Base-by-base conservation (phyloP, 768 basidiomycete species). In the Pulveroboletus sp. region DNA sequence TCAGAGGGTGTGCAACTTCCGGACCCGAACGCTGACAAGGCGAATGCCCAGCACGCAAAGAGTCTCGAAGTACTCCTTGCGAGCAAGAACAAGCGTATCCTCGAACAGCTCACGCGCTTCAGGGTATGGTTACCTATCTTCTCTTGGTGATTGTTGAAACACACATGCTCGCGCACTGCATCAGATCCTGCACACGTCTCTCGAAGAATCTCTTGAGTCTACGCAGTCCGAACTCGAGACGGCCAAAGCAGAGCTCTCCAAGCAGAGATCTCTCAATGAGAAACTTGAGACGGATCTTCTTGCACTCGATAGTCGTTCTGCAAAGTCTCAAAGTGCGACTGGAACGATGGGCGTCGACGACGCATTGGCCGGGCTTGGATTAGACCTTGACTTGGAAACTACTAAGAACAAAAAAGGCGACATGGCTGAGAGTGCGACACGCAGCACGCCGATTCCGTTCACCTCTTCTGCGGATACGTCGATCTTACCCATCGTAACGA, bases 401-500 rank as follows among this genome's bases (percentile, higher is more conserved):
- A 5, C 35, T 11, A 59, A 53, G 46, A 46, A 27, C 27, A 66
- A 58, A 49, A 54, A 47, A 5, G 58, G 54, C 5, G 62, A 62
- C 27, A 51, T 58, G 9, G 58, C 57, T 8, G 21, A 51, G n/a
- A 54, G 56, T 30, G 41, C 51, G 18, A 67, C 74, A 14, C 73
- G 81, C 50, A 71, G 73, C 49, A 82, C 83, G 4, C 83, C 90
- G 1, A 81, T 89, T 57, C 81, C 83, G 1, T 87, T 89, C 61
- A 73, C 81, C 6, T 69, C 82, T 31, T 79, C 89, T 3, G 89
- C 88, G 6, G 95, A 98, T 62, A 89, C 87, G 0, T 94, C 93
- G 8, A 98, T 98, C 59, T 71, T 99, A n/a, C 96, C 95, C 2
- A 98, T 99, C 57, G 96, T 98, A 36, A 97, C 96, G 1, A 89